Conservation (phyloP, 768 basidiomycete species). For the Rhodosporidiobolus odoratus region DNA sequence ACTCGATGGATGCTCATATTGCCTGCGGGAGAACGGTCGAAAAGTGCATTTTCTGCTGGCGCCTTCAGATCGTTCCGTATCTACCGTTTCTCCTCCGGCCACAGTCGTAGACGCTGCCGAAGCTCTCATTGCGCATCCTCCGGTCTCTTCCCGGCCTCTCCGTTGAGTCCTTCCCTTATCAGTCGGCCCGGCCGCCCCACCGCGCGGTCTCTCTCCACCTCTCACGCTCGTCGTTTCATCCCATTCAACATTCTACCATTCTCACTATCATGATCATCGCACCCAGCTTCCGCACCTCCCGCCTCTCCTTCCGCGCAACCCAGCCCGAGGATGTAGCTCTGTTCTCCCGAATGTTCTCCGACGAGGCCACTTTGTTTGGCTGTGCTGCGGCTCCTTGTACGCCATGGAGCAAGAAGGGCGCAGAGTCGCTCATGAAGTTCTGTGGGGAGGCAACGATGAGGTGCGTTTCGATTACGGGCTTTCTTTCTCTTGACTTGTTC, state of each 20-base stretch:
- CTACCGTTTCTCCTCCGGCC: too few relatives aligned
- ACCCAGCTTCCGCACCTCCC: background rate
- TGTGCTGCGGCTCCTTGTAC: background rate
- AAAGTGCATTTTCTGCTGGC: too few relatives aligned
- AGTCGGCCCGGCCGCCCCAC: background rate
- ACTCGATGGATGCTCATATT: too few relatives aligned
- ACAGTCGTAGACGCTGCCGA: too few relatives aligned
- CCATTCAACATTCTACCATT: background rate
- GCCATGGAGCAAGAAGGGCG: background rate
- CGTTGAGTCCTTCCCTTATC: background rate
- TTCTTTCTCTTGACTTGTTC: too few relatives aligned
- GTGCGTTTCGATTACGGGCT: too few relatives aligned
- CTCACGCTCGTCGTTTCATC: background rate
- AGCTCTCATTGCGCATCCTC: too few relatives aligned
- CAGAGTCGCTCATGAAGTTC: background rate
- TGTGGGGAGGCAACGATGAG: too few relatives aligned
- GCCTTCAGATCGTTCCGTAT: too few relatives aligned
- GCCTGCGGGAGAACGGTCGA: too few relatives aligned
- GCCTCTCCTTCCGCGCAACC: constrained; percentile 4
- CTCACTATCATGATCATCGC: background rate
- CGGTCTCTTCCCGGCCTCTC: too few relatives aligned
- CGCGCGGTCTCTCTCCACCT: background rate
- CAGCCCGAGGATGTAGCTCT: background rate
- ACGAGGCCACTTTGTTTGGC: background rate
- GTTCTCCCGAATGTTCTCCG: background rate